Conservation (phyloP, 805 yeast genomes). For the Brettanomyces bruxellensis region DNA sequence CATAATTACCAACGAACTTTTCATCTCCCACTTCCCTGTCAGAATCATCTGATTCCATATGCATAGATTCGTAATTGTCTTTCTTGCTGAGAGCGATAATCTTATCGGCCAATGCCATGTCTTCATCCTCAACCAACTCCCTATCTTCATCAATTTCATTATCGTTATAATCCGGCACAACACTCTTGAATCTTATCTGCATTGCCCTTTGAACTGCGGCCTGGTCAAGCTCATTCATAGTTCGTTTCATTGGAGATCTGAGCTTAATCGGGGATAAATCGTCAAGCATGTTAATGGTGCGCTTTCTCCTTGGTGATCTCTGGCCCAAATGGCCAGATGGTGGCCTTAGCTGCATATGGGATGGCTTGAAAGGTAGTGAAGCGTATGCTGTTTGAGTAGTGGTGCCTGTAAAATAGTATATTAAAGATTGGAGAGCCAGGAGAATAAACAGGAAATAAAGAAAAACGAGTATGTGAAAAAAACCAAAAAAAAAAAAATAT, state of each 20-base stretch:
- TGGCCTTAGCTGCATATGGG: background rate
- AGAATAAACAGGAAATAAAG: too few relatives aligned
- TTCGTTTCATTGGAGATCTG: conserved; percentile 33
- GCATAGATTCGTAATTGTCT: conserved; percentile 16
- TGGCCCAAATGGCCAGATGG: conserved; percentile 13
- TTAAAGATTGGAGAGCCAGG: too few relatives aligned
- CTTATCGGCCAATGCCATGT: conserved; percentile 36
- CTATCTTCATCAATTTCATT: conserved; percentile 23
- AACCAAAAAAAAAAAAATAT: too few relatives aligned
- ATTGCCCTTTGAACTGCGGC: conserved; percentile 44
- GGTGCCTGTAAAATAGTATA: too few relatives aligned
- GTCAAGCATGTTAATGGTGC: conserved; percentile 15
- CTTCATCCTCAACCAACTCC: conserved; percentile 30
- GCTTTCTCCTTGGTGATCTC: conserved; percentile 29
- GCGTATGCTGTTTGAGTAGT: too few relatives aligned
- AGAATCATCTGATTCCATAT: conserved; percentile 9
- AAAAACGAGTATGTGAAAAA: too few relatives aligned
- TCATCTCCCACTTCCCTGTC: background rate
- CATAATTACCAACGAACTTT: too few relatives aligned
- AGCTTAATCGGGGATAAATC: conserved; percentile 34
- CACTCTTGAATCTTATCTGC: conserved; percentile 21
- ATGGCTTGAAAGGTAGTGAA: too few relatives aligned
- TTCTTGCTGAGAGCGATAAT: conserved; percentile 30
- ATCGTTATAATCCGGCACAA: conserved; percentile 15
- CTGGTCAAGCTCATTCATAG: conserved; percentile 29